Evolutionary conservation across 495 filamentous ascomycete genomes (phyloP).

Genomic region (Penicillium manginii): DNA sequence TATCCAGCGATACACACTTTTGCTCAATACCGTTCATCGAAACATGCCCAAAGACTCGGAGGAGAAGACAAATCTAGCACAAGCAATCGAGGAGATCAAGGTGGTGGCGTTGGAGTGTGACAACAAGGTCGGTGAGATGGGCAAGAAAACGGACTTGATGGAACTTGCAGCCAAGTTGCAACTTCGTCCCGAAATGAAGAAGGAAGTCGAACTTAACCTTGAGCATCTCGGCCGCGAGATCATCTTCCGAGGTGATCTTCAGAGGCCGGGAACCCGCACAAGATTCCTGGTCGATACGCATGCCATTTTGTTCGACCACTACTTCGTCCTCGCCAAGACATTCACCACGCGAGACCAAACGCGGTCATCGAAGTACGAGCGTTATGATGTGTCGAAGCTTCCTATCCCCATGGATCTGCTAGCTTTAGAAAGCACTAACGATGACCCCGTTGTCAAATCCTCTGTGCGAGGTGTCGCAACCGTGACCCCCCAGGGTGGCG

Average conservation of each 20-base stretch:
- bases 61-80: slow-evolving; percentile 83
- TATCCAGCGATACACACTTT: slow-evolving; percentile 85
- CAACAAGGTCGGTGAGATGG: slow-evolving; percentile 89
- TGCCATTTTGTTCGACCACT: slow-evolving; percentile 94
- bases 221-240: slow-evolving; percentile 90
- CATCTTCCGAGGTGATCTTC: slow-evolving; percentile 86
- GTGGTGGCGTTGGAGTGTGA: slow-evolving; percentile 91
- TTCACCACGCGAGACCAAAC: slow-evolving; percentile 66
- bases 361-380: slow-evolving; percentile 72
- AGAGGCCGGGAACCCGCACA: slow-evolving; percentile 77
- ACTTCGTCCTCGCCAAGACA: slow-evolving; percentile 88
- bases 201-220: slow-evolving; percentile 80
- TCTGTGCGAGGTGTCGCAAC: slow-evolving; percentile 73
- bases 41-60: slow-evolving; percentile 83
- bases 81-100: slow-evolving; percentile 95
- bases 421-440: slow-evolving; percentile 85
- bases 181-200: slow-evolving; percentile 82
- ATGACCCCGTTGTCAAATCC: slow-evolving; percentile 87
- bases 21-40: slow-evolving; percentile 82
- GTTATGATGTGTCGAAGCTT: slow-evolving; percentile 93
- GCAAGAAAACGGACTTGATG: slow-evolving; percentile 84
- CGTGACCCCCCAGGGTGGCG: slow-evolving; percentile 53
- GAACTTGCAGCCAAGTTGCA: slow-evolving; percentile 84
- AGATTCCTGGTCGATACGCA: slow-evolving; percentile 93
- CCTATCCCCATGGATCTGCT: slow-evolving; percentile 98